These are phyloP conservation scores for Ogataea paraovalis DNA, from an alignment of 805 yeast genomes.

Conservation along the genomic window DNA sequence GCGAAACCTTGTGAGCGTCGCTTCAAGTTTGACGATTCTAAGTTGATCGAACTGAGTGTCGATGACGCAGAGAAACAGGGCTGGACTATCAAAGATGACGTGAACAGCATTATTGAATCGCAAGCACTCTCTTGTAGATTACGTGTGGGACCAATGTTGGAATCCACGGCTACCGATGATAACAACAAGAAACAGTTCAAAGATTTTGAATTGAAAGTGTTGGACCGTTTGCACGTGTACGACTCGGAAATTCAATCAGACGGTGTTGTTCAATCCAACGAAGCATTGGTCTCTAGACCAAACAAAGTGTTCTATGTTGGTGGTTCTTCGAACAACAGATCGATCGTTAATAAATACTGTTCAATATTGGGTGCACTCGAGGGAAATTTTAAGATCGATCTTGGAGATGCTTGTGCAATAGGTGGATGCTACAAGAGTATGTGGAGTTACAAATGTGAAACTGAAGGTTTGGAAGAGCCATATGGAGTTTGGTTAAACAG, in stretches of 20 bases:
- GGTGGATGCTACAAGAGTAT: constrained; percentile 88
- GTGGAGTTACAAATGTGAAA: constrained; percentile 53
- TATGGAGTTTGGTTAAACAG: constrained; percentile 45
- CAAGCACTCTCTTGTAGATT: constrained; percentile 83
- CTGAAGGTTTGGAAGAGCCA: constrained; percentile 15
- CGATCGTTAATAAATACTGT: constrained; percentile 67
- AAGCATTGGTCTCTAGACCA: constrained; percentile 53
- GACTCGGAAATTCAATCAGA: constrained; percentile 44
- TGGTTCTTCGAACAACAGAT: constrained; percentile 72
- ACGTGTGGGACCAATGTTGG: constrained; percentile 74
- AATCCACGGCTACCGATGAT: constrained; percentile 20
- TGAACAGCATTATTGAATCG: constrained; percentile 72
- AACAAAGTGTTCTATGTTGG: constrained; percentile 78
- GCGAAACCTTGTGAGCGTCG: constrained; percentile 61
- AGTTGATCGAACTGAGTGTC: constrained; percentile 18
- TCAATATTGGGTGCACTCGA: constrained; percentile 60
- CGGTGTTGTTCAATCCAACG: constrained; percentile 41
- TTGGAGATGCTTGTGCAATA: constrained; percentile 86
- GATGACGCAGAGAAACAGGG: constrained; percentile 29
- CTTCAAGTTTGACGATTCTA: constrained; percentile 32
- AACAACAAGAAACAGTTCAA: not conserved
- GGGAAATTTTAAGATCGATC: constrained; percentile 68
- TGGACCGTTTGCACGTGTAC: constrained; percentile 16
- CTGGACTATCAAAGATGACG: constrained; percentile 62
- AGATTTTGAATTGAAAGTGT: constrained; percentile 17